Percentiles rank a stretch among this genome's conserved stretches.
Evolutionary conservation across 192 early-diverging fungal genomes (phyloP).

Genomic region (Gigaspora rosea): DNA sequence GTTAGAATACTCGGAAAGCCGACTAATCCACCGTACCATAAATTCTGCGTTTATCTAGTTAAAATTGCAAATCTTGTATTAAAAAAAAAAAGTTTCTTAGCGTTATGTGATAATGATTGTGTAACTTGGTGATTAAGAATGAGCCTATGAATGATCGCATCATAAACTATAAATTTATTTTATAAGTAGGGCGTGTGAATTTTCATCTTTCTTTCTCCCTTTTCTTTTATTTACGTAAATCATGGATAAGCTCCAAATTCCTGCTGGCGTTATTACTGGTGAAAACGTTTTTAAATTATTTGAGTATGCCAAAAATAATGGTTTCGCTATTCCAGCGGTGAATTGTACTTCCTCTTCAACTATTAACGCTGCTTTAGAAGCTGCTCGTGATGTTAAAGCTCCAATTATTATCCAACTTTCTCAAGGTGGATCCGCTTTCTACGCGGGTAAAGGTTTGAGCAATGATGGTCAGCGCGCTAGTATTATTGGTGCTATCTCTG

Average conservation of each 20-base stretch:
- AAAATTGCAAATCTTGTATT: no score
- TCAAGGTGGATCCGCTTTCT: slow-evolving; percentile 89
- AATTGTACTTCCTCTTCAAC: slow-evolving; percentile 95
- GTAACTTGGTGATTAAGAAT: no score
- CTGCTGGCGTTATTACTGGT: slow-evolving; percentile 91
- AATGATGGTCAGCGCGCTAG: slow-evolving; percentile 90
- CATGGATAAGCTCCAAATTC: slow-evolving; percentile 77
- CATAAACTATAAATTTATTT: no score
- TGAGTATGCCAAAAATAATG: slow-evolving; percentile 71
- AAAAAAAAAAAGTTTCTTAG: no score
- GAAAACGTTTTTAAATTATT: slow-evolving; percentile 87
- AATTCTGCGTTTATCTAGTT: no score
- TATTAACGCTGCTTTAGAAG: slow-evolving; percentile 91
- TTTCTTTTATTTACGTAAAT: not conserved
- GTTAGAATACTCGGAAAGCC: no score
- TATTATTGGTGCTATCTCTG: slow-evolving; percentile 88
- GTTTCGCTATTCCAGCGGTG: slow-evolving; percentile 94
- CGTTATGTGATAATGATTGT: no score
- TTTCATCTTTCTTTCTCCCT: not conserved
- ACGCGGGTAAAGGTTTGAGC: slow-evolving; percentile 89
- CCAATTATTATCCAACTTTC: slow-evolving; percentile 97
- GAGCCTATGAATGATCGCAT: no score
- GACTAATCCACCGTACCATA: no score
- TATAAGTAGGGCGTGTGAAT: no score
- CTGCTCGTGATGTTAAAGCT: slow-evolving; percentile 89